Conservation (phyloP, 2,329 filamentous ascomycete species). For the Neonectria coccinea region DNA sequence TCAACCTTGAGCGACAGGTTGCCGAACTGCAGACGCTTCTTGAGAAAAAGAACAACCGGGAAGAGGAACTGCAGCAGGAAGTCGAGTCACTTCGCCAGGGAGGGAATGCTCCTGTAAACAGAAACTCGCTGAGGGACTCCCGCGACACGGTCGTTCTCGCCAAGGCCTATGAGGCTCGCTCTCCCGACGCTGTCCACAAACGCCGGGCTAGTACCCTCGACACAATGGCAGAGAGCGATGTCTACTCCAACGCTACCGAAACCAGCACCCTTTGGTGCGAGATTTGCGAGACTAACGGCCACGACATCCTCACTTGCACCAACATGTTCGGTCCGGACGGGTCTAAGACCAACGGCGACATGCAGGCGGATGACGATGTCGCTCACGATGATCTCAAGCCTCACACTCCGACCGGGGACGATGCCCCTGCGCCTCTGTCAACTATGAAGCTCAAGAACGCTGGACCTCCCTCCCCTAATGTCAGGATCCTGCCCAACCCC, state of each 20-base stretch:
- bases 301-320: slow-evolving; percentile 94
- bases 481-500: slow-evolving; percentile 68
- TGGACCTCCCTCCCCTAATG: slow-evolving; percentile 52
- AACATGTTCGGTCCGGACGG: slow-evolving; percentile 79
- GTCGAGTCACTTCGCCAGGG: slow-evolving; percentile 71
- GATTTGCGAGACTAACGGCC: slow-evolving; percentile 91
- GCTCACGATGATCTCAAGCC: slow-evolving; percentile 54
- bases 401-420: slow-evolving; percentile 58
- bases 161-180: slow-evolving; percentile 60
- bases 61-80: slow-evolving; percentile 89
- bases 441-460: slow-evolving; percentile 62
- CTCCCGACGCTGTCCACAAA: slow-evolving; percentile 53
- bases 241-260: slow-evolving; percentile 77
- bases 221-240: slow-evolving; percentile 77
- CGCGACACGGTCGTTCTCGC: slow-evolving; percentile 73
- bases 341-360: slow-evolving; percentile 49
- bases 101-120: slow-evolving; percentile 58
- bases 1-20: slow-evolving; percentile 81
- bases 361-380: slow-evolving; percentile 50
- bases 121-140: slow-evolving; percentile 73
- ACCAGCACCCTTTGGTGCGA: slow-evolving; percentile 88
- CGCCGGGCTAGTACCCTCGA: slow-evolving; percentile 69
- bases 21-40: slow-evolving; percentile 79
- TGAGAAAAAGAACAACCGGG: slow-evolving; percentile 77
- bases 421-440: slow-evolving; percentile 67